Conservation (phyloP, 2,329 filamentous ascomycete genomes). For the Metarhizium robertsii region DNA sequence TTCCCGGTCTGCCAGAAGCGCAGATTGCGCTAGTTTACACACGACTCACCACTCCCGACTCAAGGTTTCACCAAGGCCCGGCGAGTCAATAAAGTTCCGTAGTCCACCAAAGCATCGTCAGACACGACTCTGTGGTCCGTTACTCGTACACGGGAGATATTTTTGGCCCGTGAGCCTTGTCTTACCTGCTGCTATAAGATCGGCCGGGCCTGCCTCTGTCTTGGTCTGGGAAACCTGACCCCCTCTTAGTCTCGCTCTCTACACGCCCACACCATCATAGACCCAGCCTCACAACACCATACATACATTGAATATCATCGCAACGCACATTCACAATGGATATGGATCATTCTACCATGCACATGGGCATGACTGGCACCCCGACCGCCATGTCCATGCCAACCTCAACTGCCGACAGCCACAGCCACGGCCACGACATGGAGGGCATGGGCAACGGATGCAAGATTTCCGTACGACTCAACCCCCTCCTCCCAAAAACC, state of each 20-base stretch:
- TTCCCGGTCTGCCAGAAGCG: background rate
- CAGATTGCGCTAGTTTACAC: background rate
- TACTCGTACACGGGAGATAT: no score
- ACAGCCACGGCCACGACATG: slow-evolving; percentile 5
- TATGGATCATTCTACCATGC: slow-evolving; percentile 11
- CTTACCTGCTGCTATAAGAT: no score
- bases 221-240: no score
- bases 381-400: slow-evolving; percentile 6
- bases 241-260: no score
- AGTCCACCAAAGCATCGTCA: background rate
- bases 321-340: background rate
- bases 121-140: background rate
- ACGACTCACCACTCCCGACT: background rate
- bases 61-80: background rate
- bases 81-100: background rate
- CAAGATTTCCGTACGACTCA: slow-evolving; percentile 27
- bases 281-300: background rate
- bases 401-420: slow-evolving; percentile 6
- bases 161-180: background rate
- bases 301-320: no score
- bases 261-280: background rate
- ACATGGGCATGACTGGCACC: slow-evolving; percentile 7
- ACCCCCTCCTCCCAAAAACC: background rate
- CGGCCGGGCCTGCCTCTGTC: no score
- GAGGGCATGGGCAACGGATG: slow-evolving; percentile 23